These are phyloP conservation scores for Penicillium waksmanii DNA, from an alignment of 495 filamentous ascomycete genomes.

Conservation along the genomic window DNA sequence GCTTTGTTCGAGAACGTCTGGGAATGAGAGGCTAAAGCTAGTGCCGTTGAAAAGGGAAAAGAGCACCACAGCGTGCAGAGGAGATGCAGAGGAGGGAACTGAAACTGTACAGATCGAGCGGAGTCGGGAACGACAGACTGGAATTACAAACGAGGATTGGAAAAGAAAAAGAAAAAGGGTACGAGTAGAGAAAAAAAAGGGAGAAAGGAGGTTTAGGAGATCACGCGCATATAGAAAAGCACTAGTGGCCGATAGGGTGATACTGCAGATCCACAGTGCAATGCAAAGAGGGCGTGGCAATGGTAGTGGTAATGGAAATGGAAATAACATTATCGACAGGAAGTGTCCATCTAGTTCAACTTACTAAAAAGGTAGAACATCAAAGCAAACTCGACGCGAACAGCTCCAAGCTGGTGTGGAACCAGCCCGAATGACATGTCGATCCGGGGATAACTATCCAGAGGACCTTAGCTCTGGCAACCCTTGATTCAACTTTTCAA, in stretches of 20 bases:
- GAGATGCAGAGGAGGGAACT: conserved; percentile 12
- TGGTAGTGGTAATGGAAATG: not conserved
- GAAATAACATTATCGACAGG: not conserved
- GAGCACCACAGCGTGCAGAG: not conserved
- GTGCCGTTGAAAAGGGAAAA: conserved; percentile 16
- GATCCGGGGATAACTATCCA: conserved; percentile 20
- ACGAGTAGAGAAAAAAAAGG: conserved; percentile 10
- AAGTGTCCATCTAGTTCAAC: not conserved
- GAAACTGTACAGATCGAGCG: too few species aligned
- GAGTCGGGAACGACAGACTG: too few species aligned
- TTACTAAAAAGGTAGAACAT: not conserved
- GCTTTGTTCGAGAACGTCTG: conserved; percentile 10
- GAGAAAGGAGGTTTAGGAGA: conserved; percentile 8
- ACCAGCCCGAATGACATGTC: conserved; percentile 15
- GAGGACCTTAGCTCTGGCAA: not conserved
- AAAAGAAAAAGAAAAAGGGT: conserved; percentile 2
- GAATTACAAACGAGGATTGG: conserved; percentile 2
- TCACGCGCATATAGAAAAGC: conserved; percentile 19
- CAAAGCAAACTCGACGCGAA: not conserved
- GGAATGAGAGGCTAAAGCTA: conserved; percentile 16
- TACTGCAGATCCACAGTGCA: conserved; percentile 10
- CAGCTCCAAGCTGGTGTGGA: not conserved
- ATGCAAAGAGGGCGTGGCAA: not conserved
- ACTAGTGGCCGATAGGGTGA: conserved; percentile 7
- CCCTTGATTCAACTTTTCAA: not conserved